Base-by-base conservation (phyloP, 31 red algal species). In the Bonnemaisonia californica region DNA sequence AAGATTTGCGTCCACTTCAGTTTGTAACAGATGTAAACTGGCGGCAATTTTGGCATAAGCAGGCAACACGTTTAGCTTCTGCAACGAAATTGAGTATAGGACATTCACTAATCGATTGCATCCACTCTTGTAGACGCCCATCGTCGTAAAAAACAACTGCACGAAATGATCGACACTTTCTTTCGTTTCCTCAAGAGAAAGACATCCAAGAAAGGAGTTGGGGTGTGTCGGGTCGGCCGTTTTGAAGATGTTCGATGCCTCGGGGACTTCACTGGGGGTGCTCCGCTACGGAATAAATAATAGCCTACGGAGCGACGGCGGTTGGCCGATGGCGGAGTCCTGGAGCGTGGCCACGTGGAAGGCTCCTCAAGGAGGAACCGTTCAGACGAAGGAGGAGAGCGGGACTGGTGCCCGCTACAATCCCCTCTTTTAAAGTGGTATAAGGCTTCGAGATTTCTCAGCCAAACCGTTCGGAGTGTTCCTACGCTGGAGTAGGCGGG, bases 51-150 rank as follows among this genome's bases (percentile, higher is more conserved):
- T 82, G 34, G 83, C 66, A 37, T 88, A 87, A 9, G 77, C 79
- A 47, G 95, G 91, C 19, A 98, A 45, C 33, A 94, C 57, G 54
- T 94, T 90, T 2, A 94, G 76, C 59, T 92, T 98, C 45, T 81
- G 85, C 26, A 86, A 67, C 16, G 95, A 84, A 27, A 91, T 72
- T 31, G 76, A 68, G 24, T 74, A 81, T 18, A 97, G 69, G 18
- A 70, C 67, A 70, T 86, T 89, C 45, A 75, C 72, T 2, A 97
- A 54, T 13, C 88, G 88, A 37, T 97, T 97, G 16, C 73, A 62
- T 1, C 69, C 82, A 48, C 66, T 76, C 59, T 65, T 86, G 32
- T 72, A 67, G 16, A 76, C 76, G 38, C 89, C 88, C 39, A 62
- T 69, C 23, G 84, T 54, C 13, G 41, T 33, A 40, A 91, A 51